Evolutionary conservation across 192 early-diverging fungal species (phyloP), one percentile per base, ranked within the genome.

Genomic region (Backusella liffmaniae): DNA sequence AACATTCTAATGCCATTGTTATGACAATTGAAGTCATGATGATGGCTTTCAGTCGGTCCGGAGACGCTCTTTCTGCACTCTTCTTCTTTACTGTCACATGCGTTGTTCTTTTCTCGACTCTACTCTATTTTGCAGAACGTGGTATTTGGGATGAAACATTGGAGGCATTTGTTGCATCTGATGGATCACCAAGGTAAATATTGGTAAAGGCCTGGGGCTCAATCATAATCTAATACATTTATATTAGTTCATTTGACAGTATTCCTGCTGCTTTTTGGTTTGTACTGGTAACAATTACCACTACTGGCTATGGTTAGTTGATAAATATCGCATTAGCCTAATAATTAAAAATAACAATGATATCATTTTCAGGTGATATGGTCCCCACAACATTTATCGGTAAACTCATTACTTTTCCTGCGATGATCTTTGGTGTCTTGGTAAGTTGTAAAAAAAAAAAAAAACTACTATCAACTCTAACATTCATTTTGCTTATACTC

Each of bases 21-120:
- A 89, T 95, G 88, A 93, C 92, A 1, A 93, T 95, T 34, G 93
- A 95, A 53, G 93, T 95, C 65, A 91, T 95, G 89, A 89, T 95
- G 72, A 87, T 93, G 16, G 92, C 93, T 16, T 87, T 93, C 16
- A 91, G 90, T 76, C 83, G 92, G 56, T 91, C 90, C 73, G 84
- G 90, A 44, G 93, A 95, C 79, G 92, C 92, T 0, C 79, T 95
- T 26, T 83, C 88, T 39, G 93, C 92, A 0, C 79, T 95, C 23
- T 85, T 93, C 80, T 88, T 95, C 66, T 93, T 95, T 77, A 78
- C 92, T 49, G 86, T 92, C 16, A 88, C 91, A 37, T 90, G 89
- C 16, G 85, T 93, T 36, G 85, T 93, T 3, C 77, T 95, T 30
- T 93, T 93, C 66, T 92, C 92, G 12, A 91, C 92, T 1, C 82